Evolutionary conservation across 192 early-diverging fungal species (phyloP).

Genomic region (Podila minutissima): DNA sequence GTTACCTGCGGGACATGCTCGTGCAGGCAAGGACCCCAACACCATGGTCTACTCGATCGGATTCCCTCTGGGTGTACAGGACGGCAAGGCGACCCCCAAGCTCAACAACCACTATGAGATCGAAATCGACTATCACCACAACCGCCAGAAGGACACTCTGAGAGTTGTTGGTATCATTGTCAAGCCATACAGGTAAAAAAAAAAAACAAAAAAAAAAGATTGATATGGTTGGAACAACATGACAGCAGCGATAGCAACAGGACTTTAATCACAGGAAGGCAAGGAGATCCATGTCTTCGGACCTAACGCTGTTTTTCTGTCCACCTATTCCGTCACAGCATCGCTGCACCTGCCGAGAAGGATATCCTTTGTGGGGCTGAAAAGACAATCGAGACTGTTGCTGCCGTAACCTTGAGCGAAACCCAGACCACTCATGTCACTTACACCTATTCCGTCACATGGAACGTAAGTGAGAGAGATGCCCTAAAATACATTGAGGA

Average conservation of each 20-base stretch:
- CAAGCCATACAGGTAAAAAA: constrained; percentile 66
- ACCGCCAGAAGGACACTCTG: constrained; percentile 63
- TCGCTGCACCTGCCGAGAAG: neutral
- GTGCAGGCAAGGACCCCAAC: constrained; percentile 65
- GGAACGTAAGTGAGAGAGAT: constrained; percentile 55
- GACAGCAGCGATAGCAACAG: neutral
- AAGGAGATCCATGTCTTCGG: neutral
- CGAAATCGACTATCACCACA: constrained; percentile 81
- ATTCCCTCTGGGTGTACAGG: constrained; percentile 75
- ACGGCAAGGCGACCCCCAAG: constrained; percentile 25
- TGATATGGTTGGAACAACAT: neutral
- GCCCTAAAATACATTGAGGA: neutral
- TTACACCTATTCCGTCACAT: constrained; percentile 74
- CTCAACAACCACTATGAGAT: constrained; percentile 94
- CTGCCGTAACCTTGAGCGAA: constrained; percentile 12
- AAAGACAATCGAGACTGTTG: neutral
- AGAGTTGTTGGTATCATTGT: constrained; percentile 93
- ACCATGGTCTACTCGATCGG: constrained; percentile 78
- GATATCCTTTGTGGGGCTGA: constrained; percentile 11
- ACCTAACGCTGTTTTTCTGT: too few relatives aligned
- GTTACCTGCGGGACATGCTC: constrained; percentile 71
- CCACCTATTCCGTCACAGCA: neutral
- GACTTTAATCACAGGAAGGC: neutral
- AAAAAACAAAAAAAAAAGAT: neutral
- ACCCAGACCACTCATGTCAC: constrained; percentile 43